phyloP scores from a whole-genome alignment of 305 asterid species.

The Plantago coronopus region DNA sequence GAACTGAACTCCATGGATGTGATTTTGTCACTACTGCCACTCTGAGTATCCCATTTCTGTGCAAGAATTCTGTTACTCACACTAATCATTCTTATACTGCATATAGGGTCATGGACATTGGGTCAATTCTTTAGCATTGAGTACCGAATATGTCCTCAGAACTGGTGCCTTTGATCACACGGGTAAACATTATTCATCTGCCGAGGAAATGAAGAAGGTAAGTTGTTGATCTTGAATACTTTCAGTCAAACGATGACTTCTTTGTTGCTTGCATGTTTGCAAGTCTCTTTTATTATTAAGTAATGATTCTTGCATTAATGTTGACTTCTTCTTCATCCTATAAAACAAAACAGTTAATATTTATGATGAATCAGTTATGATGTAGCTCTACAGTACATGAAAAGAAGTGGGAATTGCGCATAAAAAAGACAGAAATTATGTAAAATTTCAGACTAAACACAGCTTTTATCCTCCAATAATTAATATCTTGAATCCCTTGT shows the following conservation, averaged over 20 bases:
- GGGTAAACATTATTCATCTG: conserved; percentile 60
- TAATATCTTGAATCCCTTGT: no score
- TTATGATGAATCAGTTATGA: no score
- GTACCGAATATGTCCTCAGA: conserved; percentile 93
- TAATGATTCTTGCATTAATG: not conserved
- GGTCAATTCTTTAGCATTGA: conserved; percentile 93
- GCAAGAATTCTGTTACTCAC: conserved; percentile 17
- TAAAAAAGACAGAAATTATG: no score
- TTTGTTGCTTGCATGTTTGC: not conserved
- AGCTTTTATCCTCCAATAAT: no score
- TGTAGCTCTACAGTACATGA: no score
- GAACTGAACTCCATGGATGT: no score
- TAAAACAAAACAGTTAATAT: not conserved
- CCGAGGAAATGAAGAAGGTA: conserved; percentile 94
- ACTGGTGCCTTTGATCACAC: conserved; percentile 96
- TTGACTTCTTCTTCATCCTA: not conserved
- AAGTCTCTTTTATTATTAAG: conserved; percentile 3
- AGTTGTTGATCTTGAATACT: conserved; percentile 21
- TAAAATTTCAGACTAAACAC: no score
- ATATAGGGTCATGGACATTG: conserved; percentile 96
- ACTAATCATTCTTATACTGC: conserved; percentile 13
- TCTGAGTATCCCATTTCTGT: not conserved
- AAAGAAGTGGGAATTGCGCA: no score
- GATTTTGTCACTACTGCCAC: conserved; percentile 11
- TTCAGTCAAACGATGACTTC: not conserved